phyloP scores from a whole-genome alignment of 1,284 basidiomycete species.

The Naganishia sp. region DNA sequence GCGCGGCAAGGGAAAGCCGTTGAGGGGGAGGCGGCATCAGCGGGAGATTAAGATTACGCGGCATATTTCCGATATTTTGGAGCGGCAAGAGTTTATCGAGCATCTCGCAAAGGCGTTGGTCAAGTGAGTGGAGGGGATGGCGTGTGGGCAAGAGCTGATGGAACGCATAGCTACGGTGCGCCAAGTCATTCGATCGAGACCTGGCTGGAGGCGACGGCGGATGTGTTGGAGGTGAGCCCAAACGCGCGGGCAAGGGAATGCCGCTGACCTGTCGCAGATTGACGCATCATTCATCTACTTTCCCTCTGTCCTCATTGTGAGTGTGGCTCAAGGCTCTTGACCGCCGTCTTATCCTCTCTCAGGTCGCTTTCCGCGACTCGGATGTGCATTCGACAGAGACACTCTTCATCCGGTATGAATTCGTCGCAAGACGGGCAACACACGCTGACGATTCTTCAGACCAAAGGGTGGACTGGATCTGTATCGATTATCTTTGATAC shows the following conservation, averaged over 20 bases:
- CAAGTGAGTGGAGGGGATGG: constrained; percentile 36
- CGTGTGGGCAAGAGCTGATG: not conserved
- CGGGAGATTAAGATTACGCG: constrained; percentile 42
- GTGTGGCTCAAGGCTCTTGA: constrained; percentile 31
- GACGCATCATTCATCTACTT: constrained; percentile 44
- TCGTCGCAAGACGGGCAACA: too few species aligned
- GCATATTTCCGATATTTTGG: constrained; percentile 41
- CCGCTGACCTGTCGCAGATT: constrained; percentile 31
- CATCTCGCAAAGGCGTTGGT: constrained; percentile 42
- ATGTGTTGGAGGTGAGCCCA: constrained; percentile 36
- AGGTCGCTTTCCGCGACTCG: constrained; percentile 38
- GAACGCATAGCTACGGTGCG: constrained; percentile 39
- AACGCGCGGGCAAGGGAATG: constrained; percentile 27
- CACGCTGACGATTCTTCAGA: constrained; percentile 6
- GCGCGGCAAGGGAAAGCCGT: constrained; percentile 31
- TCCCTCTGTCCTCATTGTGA: constrained; percentile 41
- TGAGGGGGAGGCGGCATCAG: constrained; percentile 40
- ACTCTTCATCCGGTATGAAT: constrained; percentile 36
- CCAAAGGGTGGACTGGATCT: constrained; percentile 42
- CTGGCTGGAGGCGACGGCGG: constrained; percentile 42
- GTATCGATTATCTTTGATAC: constrained; percentile 40
- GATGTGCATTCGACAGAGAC: constrained; percentile 43
- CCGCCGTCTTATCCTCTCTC: not conserved
- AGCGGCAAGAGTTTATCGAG: constrained; percentile 44
- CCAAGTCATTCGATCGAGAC: constrained; percentile 42